Conservation (phyloP, 768 basidiomycete genomes). For the Podaxis rugospora region DNA sequence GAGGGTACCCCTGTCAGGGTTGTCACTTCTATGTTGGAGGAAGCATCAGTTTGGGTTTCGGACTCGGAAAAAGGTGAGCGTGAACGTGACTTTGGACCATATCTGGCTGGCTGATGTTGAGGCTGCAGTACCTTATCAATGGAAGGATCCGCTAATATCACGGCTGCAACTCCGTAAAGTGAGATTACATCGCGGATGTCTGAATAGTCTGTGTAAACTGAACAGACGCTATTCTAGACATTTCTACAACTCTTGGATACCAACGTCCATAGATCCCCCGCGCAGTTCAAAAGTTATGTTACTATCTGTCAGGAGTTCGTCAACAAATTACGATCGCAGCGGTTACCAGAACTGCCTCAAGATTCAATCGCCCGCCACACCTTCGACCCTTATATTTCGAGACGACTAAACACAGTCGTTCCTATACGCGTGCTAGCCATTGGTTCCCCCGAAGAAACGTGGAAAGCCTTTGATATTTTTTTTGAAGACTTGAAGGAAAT, state of each 20-base stretch:
- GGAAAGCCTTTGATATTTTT: conserved; percentile 43
- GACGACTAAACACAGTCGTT: conserved; percentile 62
- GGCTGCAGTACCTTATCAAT: conserved; percentile 36
- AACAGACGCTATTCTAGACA: conserved; percentile 24
- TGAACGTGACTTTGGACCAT: neutral
- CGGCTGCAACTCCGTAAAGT: conserved; percentile 61
- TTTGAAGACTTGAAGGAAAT: conserved; percentile 57
- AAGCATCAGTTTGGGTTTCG: conserved; percentile 58
- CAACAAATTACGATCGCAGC: conserved; percentile 30
- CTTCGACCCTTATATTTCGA: conserved; percentile 65
- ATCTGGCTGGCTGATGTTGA: conserved; percentile 3
- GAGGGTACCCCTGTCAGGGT: conserved; percentile 57
- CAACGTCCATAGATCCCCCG: conserved; percentile 32
- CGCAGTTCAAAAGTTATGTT: conserved; percentile 33
- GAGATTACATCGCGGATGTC: conserved; percentile 1
- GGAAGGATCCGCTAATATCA: conserved; percentile 47
- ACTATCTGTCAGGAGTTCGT: conserved; percentile 37
- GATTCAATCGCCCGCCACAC: conserved; percentile 47
- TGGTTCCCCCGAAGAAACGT: conserved; percentile 45
- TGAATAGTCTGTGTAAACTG: neutral
- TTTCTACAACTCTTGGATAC: conserved; percentile 47
- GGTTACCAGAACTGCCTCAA: conserved; percentile 30
- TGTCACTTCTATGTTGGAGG: conserved; percentile 51
- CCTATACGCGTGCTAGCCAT: conserved; percentile 60
- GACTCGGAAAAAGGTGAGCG: conserved; percentile 36